phyloP scores from a whole-genome alignment of 495 filamentous ascomycete genomes.

The Penicillium argentinense region DNA sequence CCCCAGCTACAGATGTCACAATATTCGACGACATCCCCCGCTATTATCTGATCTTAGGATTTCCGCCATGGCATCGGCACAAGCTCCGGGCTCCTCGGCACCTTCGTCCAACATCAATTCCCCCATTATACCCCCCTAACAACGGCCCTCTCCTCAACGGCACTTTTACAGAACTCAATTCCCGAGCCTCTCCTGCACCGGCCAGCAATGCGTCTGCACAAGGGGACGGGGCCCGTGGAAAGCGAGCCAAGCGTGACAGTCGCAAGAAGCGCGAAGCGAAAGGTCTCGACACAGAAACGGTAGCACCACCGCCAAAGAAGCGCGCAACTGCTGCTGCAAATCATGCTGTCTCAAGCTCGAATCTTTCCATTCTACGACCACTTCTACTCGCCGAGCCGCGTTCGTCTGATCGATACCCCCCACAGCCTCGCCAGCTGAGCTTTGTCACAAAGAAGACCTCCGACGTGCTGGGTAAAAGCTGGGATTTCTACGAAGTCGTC shows the following conservation, averaged over 20 bases:
- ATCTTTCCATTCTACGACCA: conserved; percentile 33
- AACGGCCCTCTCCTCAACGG: conserved; percentile 29
- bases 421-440: conserved; percentile 44
- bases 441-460: conserved; percentile 38
- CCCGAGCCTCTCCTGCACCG: conserved; percentile 41
- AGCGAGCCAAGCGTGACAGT: conserved; percentile 49
- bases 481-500: conserved; percentile 46
- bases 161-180: conserved; percentile 33
- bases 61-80: conserved; percentile 36
- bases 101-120: conserved; percentile 48
- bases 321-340: conserved; percentile 31
- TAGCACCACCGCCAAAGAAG: conserved; percentile 40
- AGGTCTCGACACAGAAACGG: conserved; percentile 44
- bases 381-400: conserved; percentile 38
- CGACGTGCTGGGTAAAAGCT: conserved; percentile 33
- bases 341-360: conserved; percentile 30
- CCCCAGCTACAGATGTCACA: too few relatives aligned
- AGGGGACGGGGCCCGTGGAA: conserved; percentile 37
- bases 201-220: conserved; percentile 32
- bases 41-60: background rate
- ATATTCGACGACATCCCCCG: too few relatives aligned
- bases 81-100: conserved; percentile 39
- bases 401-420: conserved; percentile 38
- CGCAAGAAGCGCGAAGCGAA: conserved; percentile 78
- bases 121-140: conserved; percentile 33